Base-by-base conservation (phyloP, 768 basidiomycete species). In the Boletus eberwhitei region DNA sequence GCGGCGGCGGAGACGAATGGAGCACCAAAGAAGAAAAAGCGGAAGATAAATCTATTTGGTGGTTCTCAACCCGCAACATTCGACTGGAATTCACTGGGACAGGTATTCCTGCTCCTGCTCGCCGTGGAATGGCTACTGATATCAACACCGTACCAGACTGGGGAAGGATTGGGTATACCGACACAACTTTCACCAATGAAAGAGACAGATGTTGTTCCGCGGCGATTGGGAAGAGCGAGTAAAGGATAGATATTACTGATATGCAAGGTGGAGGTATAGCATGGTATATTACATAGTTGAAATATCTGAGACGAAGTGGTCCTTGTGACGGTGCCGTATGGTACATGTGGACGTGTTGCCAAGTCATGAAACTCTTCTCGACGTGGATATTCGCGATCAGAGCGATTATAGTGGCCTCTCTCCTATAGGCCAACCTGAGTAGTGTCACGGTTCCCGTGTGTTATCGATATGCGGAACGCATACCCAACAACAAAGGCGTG, bases 281-380 rank as follows among this genome's bases (percentile, higher is more conserved):
- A 35, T 42, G 16, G 39, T 40, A 39, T 48, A 32, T 16, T 46
- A 19, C 21, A 53, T 44, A 8, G 16, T 50, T 13, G 16, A 44
- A 21, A 36, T 24, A 24, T 35, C 40, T 22, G 40, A 35, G 17
- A 42, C 11, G 2, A 12, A 37, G 32, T 22, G 9, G 24, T 16
- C 9, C 3, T 42, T 16, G 21, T 22, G 29, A 22, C 16, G 22
- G 35, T 24, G 29, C 8, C 2, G 41, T 34, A 13, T 24, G 6
- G 17, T 24, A 36, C 22, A 47, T 34, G 26, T n/a, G 41, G 14
- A 49, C 32, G 56, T 88, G 78, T 88, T 54, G 86, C 88, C 88
- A 71, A 81, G 75, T 75, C 85, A 90, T 90, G 88, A 91, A 91
- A 90, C 88, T 87, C 87, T 80, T 80, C 74, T 82, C 84, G 63